Conservation (phyloP, 306 rosid species). For the Oemleria cerasiformis region DNA sequence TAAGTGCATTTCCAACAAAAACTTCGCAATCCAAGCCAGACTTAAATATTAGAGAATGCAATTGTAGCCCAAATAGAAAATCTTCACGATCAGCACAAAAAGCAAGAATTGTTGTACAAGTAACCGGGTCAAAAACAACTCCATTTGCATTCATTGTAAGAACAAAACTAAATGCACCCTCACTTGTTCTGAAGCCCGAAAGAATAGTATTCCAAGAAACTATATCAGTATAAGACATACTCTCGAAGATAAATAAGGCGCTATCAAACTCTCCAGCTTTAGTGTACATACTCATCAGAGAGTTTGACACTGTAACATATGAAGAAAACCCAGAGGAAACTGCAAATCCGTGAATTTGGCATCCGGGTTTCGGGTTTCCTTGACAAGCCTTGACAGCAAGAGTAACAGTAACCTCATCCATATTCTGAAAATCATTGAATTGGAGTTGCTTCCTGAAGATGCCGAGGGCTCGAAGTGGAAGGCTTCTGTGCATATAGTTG, state of each 20-base stretch:
- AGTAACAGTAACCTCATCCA: conserved; percentile 50
- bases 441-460: conserved; percentile 42
- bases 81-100: conserved; percentile 50
- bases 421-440: conserved; percentile 21
- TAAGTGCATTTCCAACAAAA: conserved; percentile 73
- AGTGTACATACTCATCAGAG: conserved; percentile 79
- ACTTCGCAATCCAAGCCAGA: conserved; percentile 56
- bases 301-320: conserved; percentile 48
- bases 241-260: conserved; percentile 53
- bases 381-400: conserved; percentile 77
- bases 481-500: conserved; percentile 38
- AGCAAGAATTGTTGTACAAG: conserved; percentile 55
- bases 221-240: conserved; percentile 47
- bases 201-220: conserved; percentile 91
- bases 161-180: conserved; percentile 57
- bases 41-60: conserved; percentile 60
- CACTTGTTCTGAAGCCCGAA: conserved; percentile 59
- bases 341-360: conserved; percentile 55
- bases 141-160: conserved; percentile 52
- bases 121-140: conserved; percentile 62
- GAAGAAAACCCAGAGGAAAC: conserved; percentile 52
- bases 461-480: conserved; percentile 46
- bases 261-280: conserved; percentile 45
- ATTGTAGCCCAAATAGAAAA: conserved; percentile 59
- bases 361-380: conserved; percentile 45